A percentile compares a stretch with the other conserved stretches of the same genome.
These are phyloP conservation scores for Ophiosphaerella herpotricha DNA, from an alignment of 2,329 filamentous ascomycete genomes.

Conservation along the genomic window DNA sequence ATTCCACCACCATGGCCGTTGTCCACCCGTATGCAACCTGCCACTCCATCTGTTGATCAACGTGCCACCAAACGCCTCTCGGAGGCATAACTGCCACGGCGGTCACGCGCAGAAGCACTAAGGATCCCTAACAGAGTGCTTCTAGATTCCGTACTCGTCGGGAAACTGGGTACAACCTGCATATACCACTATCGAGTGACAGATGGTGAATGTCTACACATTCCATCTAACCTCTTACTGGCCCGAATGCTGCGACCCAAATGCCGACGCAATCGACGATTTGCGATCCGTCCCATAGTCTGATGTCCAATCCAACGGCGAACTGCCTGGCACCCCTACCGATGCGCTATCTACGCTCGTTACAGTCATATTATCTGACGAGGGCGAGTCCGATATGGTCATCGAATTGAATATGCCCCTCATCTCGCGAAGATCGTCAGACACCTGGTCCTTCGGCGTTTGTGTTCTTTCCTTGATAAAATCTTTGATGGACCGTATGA, in stretches of 20 bases:
- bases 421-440: slow-evolving; percentile 73
- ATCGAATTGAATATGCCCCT: slow-evolving; percentile 65
- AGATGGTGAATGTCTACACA: background rate
- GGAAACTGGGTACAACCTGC: slow-evolving; percentile 5
- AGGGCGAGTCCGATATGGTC: slow-evolving; percentile 42
- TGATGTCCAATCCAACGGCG: slow-evolving; percentile 26
- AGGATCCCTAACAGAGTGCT: slow-evolving; percentile 19
- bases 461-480: slow-evolving; percentile 79
- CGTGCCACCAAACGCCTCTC: slow-evolving; percentile 35
- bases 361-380: slow-evolving; percentile 31
- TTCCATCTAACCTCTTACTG: slow-evolving; percentile 17
- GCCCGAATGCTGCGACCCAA: slow-evolving; percentile 20
- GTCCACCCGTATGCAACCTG: slow-evolving; percentile 11
- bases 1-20: slow-evolving; percentile 11
- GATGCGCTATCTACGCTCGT: slow-evolving; percentile 30
- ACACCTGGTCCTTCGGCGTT: slow-evolving; percentile 53
- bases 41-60: slow-evolving; percentile 23
- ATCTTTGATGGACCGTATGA: slow-evolving; percentile 75
- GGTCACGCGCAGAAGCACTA: slow-evolving; percentile 23
- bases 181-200: slow-evolving; percentile 11
- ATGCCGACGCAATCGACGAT: slow-evolving; percentile 19
- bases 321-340: slow-evolving; percentile 21
- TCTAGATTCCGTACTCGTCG: slow-evolving; percentile 17
- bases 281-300: slow-evolving; percentile 27
- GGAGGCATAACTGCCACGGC: slow-evolving; percentile 19